Base-by-base conservation (phyloP, 2,329 filamentous ascomycete genomes). In the Hypoxylon sp. region DNA sequence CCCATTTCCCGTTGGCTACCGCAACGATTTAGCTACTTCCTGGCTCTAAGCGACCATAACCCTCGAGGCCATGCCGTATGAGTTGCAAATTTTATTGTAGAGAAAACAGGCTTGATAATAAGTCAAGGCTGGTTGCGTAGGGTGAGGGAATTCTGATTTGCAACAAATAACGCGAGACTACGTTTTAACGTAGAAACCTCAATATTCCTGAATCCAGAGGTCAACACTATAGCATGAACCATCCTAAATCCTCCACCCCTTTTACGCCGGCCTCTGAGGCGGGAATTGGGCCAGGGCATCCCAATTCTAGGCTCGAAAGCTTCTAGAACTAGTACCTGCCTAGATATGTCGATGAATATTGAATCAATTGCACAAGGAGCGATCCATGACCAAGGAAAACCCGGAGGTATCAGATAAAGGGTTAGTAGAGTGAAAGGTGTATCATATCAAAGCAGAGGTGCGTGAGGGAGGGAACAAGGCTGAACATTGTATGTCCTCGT, bases 371-470 rank as follows among this genome's bases (percentile, higher is more conserved):
- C 19, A 19, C 17, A 44, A 37, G 26, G 14, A n/a, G 39, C 17
- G 17, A 9, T 35, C 37, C 17, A 47, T 24, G 48, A 54, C 35
- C 46, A 42, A 29, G 33, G 24, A 48, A 42, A 17, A 52, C 19
- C 53, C 33, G 44, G 54, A 39, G 31, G 42, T 44, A 58, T 22
- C 22, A 3, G 35, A 61, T 50, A 37, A 54, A 47, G 39, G 47
- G 33, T 59, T 56, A 53, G 42, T 42, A 50, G 46, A 53, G 24
- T 35, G 29, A 10, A 9, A 39, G n/a, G 29, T 14, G 35, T 22
- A 26, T 44, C 13, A 31, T 42, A 14, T 53, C 22, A n/a, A 37
- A n/a, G 35, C 14, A 37, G 35, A 37, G 13, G 35, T 19, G 17
- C 9, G 39, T 9, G 39, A 42, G 35, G 35, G 35, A n/a, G 13